A percentile compares a stretch with the other conserved stretches of the same genome.
Evolutionary conservation across 1,284 basidiomycete genomes (phyloP).

Genomic region (Tranzscheliella williamsii): DNA sequence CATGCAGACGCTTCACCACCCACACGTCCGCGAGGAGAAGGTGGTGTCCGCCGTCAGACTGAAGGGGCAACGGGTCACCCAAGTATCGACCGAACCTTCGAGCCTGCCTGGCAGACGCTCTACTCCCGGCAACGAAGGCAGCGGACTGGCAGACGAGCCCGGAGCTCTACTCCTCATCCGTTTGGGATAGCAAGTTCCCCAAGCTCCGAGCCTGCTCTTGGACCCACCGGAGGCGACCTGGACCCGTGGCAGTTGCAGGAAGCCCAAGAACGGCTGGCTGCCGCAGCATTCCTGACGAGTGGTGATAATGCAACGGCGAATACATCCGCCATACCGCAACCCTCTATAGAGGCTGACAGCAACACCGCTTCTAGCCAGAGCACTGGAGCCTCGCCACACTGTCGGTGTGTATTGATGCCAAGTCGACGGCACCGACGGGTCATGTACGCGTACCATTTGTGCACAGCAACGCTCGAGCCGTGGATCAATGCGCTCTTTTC

Average conservation of each 20-base stretch:
- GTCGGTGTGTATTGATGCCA: too few species aligned
- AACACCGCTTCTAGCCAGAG: background rate
- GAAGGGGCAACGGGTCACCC: background rate
- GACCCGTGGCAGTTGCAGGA: constrained; percentile 43
- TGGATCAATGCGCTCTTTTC: constrained; percentile 29
- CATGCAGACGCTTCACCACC: background rate
- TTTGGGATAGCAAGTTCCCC: background rate
- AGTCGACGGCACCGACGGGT: constrained; percentile 5
- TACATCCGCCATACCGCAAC: background rate
- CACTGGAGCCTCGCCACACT: background rate
- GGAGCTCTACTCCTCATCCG: background rate
- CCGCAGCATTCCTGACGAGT: too few species aligned
- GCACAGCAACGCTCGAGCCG: constrained; percentile 29
- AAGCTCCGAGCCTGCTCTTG: too few species aligned
- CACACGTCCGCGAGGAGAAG: background rate
- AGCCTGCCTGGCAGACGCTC: constrained; percentile 32
- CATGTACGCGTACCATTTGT: constrained; percentile 39
- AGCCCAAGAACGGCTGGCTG: constrained; percentile 26
- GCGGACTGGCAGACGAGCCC: background rate
- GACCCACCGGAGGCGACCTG: constrained; percentile 21
- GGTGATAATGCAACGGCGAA: background rate
- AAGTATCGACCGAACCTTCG: constrained; percentile 11
- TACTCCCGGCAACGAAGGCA: constrained; percentile 15
- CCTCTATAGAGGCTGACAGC: background rate
- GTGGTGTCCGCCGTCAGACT: background rate